Evolutionary conservation across 1,284 basidiomycete genomes (phyloP).

Genomic region (Moesziomyces parantarcticus): DNA sequence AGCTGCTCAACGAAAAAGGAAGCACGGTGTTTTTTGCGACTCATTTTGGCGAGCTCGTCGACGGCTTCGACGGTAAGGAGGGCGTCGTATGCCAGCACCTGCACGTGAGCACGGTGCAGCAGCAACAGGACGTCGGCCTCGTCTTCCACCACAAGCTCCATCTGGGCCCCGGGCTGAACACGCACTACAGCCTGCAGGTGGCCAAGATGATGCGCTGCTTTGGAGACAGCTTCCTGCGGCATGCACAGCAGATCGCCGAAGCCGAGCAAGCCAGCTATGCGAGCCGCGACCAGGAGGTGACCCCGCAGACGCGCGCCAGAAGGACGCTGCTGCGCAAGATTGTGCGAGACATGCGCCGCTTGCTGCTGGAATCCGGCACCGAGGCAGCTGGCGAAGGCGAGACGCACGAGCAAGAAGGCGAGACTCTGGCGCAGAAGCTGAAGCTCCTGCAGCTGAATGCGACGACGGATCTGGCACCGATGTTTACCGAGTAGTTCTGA

Average conservation of each 20-base stretch:
- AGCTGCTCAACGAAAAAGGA: constrained; percentile 75
- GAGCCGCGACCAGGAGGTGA: neutral
- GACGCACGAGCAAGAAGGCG: neutral
- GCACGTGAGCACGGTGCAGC: constrained; percentile 19
- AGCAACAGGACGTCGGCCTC: constrained; percentile 13
- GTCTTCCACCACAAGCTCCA: constrained; percentile 45
- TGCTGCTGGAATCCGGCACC: neutral
- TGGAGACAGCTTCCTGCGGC: constrained; percentile 15
- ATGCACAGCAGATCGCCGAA: constrained; percentile 19
- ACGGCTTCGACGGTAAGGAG: constrained; percentile 30
- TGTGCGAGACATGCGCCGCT: constrained; percentile 16
- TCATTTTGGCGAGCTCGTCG: constrained; percentile 70
- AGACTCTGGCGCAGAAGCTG: constrained; percentile 13
- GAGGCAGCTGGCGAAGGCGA: neutral
- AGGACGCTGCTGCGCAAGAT: constrained; percentile 18
- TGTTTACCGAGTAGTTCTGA: constrained; percentile 5
- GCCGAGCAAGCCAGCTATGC: constrained; percentile 10
- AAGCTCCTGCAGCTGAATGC: constrained; percentile 15
- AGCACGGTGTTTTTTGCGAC: constrained; percentile 90
- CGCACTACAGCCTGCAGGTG: constrained; percentile 49
- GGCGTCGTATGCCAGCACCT: constrained; percentile 40
- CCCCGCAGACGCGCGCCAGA: constrained; percentile 5
- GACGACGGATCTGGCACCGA: constrained; percentile 5
- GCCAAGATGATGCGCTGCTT: constrained; percentile 49
- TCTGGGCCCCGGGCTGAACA: constrained; percentile 25